Base-by-base conservation (phyloP, 495 filamentous ascomycete genomes). In the Aspergillus diversus region DNA sequence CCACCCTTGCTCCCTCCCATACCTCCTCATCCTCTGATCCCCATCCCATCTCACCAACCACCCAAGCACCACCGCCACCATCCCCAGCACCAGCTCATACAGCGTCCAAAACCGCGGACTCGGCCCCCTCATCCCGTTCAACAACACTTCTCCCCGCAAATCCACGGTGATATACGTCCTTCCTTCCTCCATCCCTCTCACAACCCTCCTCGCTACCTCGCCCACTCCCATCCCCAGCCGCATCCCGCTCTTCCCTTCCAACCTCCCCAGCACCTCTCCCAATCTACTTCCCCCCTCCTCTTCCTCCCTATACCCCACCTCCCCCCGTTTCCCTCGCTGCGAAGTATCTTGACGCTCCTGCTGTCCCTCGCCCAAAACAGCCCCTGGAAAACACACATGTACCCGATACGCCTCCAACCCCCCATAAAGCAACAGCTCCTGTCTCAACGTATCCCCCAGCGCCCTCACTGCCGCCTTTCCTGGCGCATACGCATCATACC, bases 41-140 rank as follows among this genome's bases (percentile, higher is more conserved):
- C 39, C 11, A 12, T 15, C 39, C 39, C 11, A 11, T 11, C 39
- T 6, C 11, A 43, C 5, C 39, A 43, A 11, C 39, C 39, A 43
- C 39, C 39, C 11, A 15, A 43, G 3, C 39, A 43, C 39, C 39
- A 6, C 39, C 39, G 39, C 39, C 39, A 43, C 39, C 39, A 43
- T 11, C 39, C 39, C 39, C 39, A 43, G 39, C 11, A 43, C 11
- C 5, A 6, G n/a, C 39, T 43, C 39, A 11, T 43, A 43, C 39
- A 43, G 39, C 39, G 39, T 43, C 39, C 39, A 43, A 43, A 43
- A 43, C 39, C 39, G 39, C 39, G 39, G 39, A 43, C 39, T 43
- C n/a, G 5, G 0, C 39, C 39, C 39, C 5, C 39, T 11, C 39
- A 43, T 43, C 39, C 39, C 39, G 12, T 43, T 43, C 39, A 43